Base-by-base conservation (phyloP, 1,284 basidiomycete species). In the Lentinula novae-zelandiae region DNA sequence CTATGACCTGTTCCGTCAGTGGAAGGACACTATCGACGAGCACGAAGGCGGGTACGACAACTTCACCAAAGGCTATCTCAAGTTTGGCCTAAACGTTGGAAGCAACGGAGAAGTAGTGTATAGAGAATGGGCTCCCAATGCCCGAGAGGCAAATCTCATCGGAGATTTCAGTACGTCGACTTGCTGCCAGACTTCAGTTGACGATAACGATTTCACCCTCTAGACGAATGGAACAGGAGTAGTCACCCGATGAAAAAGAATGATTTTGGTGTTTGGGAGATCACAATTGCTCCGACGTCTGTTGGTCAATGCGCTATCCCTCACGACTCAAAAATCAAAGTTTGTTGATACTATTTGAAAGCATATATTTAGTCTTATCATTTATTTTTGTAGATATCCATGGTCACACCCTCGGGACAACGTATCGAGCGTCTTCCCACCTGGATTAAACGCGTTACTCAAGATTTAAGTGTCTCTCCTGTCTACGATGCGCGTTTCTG, bases 401-500 rank as follows among this genome's bases (percentile, higher is more conserved):
- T 97, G 90, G 82, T 93, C 55, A 72, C 86, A 10, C 86, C 87
- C 0, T 80, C 78, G 57, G 92, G 92, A 10, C 82, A 89, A 65
- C 87, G 92, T 44, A 91, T 98, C 65, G 96, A 98, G 72, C 87
- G 96, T 56, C 73, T 98, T 33, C 96, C 96, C 1, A 86, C 91
- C 10, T 99, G 96, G 96, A 95, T 95, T 69, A 89, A 79, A 65
- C 92, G 96, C 62, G 96, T 98, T 61, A 98, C 96, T 1, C 96
- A 99, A 74, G 95, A 99, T 71, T 78, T 98, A 60, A 73, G 77
- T 53, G 87, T 95, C 38, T 98, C 96, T 10, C 92, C 95, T 5
- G 84, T 94, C 3, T 99, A 97, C 75, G 96, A 99, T 63, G 93
- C 93, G 27, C 86, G 94, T n/a, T 98, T 98, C 77, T 99, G 96